phyloP scores from a whole-genome alignment of 2,329 filamentous ascomycete species.

The Dothistroma septosporum region DNA sequence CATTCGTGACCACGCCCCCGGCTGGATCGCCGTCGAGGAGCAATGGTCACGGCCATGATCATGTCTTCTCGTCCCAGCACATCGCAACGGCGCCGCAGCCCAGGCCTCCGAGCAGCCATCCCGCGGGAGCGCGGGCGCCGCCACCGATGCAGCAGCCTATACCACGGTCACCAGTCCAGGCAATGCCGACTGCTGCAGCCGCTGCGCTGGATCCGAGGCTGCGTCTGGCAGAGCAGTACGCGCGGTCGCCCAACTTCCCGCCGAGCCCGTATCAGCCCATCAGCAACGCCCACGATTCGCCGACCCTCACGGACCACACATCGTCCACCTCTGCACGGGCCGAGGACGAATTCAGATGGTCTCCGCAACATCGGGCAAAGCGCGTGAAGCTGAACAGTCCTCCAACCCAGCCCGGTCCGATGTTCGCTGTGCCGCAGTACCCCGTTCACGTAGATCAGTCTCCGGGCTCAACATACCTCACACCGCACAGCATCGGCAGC shows the following conservation, averaged over 20 bases:
- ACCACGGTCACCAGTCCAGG: constrained; percentile 19
- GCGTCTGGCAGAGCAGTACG: constrained; percentile 10
- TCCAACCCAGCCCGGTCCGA: constrained; percentile 19
- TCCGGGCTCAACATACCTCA: constrained; percentile 33
- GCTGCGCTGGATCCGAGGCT: constrained; percentile 20
- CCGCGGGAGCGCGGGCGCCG: constrained; percentile 18
- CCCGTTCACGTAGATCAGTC: constrained; percentile 35
- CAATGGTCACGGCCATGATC: constrained; percentile 24
- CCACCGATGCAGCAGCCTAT: constrained; percentile 18
- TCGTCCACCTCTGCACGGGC: constrained; percentile 19
- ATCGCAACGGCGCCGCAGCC: constrained; percentile 22
- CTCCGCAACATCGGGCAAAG: constrained; percentile 36
- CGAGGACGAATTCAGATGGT: constrained; percentile 31
- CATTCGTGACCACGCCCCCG: constrained; percentile 28
- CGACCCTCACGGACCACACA: constrained; percentile 12
- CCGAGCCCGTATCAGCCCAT: neutral
- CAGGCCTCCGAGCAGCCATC: constrained; percentile 22
- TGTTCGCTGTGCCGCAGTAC: constrained; percentile 29
- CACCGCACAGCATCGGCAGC: constrained; percentile 40
- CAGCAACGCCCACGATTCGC: constrained; percentile 8
- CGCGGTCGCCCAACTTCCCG: neutral
- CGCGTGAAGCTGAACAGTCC: constrained; percentile 31
- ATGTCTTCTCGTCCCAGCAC: constrained; percentile 35
- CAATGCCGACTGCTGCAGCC: constrained; percentile 17
- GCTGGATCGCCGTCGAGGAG: constrained; percentile 4